Base-by-base conservation (phyloP, 2,329 filamentous ascomycete genomes). In the Trichoderma breve region DNA sequence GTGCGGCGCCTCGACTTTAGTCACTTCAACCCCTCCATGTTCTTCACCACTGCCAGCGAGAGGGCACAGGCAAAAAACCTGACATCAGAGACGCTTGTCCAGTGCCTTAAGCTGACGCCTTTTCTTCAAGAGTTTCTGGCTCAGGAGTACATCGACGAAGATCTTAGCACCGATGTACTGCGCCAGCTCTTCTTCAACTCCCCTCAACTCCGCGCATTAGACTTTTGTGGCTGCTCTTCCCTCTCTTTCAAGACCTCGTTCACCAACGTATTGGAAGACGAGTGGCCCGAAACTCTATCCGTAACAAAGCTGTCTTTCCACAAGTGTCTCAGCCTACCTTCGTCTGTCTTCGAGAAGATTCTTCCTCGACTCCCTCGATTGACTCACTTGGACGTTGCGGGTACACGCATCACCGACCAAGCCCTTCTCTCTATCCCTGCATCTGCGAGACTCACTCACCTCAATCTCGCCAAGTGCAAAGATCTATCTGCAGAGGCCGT, bases 1-100 rank as follows among this genome's bases (percentile, higher is more conserved):
- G 92, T 95, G 58, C 90, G 92, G 72, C 91, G 93, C 65, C 84
- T 95, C 60, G 93, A 96, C 82, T 95, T 96, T 77, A 94, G 92
- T 74, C 93, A 95, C 84, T 95, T 95, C 82, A 95, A 93, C 79
- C 93, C 92, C 26, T 90, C 92, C 70, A 91, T 92, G 70, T 86
- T 94, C 74, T 94, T 94, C 78, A 88, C 89, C 73, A 93, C 91
- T 18, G 91, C 90, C 75, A 89, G 90, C 80, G 91, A 94, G 86
- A 91, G 93, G 72, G 87, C 88, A 26, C 88, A 92, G 80, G 93
- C 93, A 71, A 89, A 89, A 78, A 94, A 95, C 81, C 81, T 96
- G 76, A 95, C 93, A 24, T 86, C 91, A 15, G 88, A 89, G 78
- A 95, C 92, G 6, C 85, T 96, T 62, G 82, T 91, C 67, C 86